A percentile compares a stretch with the other conserved stretches of the same genome.
phyloP scores from a whole-genome alignment of 1,139 yeast genomes.

The Lodderomyces pseudojiufengensis region DNA sequence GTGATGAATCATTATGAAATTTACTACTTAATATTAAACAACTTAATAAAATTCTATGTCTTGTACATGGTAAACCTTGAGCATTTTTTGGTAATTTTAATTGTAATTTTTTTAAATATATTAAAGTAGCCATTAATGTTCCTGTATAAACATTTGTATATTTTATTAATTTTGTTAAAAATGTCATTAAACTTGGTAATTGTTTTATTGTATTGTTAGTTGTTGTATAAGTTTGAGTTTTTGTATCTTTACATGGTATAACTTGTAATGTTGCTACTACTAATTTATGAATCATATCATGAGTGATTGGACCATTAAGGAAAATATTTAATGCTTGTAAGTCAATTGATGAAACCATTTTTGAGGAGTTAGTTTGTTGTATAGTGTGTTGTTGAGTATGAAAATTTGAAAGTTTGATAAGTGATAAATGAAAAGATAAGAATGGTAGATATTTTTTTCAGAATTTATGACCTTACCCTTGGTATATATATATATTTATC shows the following conservation, averaged over 20 bases:
- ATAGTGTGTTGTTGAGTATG: too few species aligned
- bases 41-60: constrained; percentile 72
- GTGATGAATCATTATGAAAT: constrained; percentile 73
- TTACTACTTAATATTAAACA: constrained; percentile 70
- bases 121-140: constrained; percentile 67
- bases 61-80: constrained; percentile 71
- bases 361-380: too few species aligned
- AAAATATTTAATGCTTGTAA: constrained; percentile 54
- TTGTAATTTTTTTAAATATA: constrained; percentile 60
- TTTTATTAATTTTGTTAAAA: constrained; percentile 64
- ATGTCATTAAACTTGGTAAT: constrained; percentile 71
- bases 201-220: constrained; percentile 33
- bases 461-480: too few species aligned
- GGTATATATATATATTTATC: too few species aligned
- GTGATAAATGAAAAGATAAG: too few species aligned
- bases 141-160: constrained; percentile 76
- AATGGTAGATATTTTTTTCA: too few species aligned
- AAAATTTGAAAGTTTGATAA: too few species aligned
- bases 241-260: constrained; percentile 48
- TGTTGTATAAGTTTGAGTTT: constrained; percentile 32
- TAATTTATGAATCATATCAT: constrained; percentile 62
- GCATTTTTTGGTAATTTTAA: constrained; percentile 63
- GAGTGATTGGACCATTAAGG: constrained; percentile 55
- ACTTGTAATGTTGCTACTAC: constrained; percentile 63
- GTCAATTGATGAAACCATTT: constrained; percentile 27